phyloP scores from a whole-genome alignment of 345 rosid species.

The Luvunga scandens region DNA sequence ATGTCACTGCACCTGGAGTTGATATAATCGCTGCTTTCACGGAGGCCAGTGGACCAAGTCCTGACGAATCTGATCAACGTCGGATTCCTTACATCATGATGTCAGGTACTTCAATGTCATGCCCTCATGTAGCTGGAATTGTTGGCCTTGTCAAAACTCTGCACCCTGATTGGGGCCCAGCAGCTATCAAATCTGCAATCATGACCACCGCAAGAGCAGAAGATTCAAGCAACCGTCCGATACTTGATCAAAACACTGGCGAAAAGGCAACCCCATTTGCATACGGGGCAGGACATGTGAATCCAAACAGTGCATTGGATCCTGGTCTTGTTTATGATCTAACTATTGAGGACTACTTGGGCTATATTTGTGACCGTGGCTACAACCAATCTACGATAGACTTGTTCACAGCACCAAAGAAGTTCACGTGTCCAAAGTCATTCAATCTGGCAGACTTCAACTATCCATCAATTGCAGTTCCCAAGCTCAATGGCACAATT shows the following conservation, averaged over 20 bases:
- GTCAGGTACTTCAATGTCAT: slow-evolving; percentile 63
- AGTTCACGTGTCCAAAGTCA: neutral
- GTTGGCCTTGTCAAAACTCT: slow-evolving; percentile 49
- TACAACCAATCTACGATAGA: neutral
- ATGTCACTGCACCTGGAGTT: slow-evolving; percentile 60
- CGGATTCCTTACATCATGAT: slow-evolving; percentile 17
- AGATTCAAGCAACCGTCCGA: slow-evolving; percentile 18
- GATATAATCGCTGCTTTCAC: slow-evolving; percentile 43
- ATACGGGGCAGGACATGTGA: slow-evolving; percentile 6
- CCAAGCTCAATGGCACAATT: too few species aligned
- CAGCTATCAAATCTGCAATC: slow-evolving; percentile 49
- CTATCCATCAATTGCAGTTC: too few species aligned
- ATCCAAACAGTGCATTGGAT: slow-evolving; percentile 9
- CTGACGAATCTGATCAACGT: slow-evolving; percentile 9
- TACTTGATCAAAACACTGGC: neutral
- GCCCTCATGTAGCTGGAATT: slow-evolving; percentile 54
- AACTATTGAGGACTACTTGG: neutral
- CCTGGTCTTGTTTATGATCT: slow-evolving; percentile 12
- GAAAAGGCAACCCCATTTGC: neutral
- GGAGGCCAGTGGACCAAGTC: slow-evolving; percentile 21
- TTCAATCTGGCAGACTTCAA: neutral
- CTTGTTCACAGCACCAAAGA: neutral
- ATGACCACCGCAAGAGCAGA: slow-evolving; percentile 49
- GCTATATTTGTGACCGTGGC: neutral
- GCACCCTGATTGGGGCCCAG: slow-evolving; percentile 51